phyloP scores from a whole-genome alignment of 192 early-diverging fungal genomes.

The Physocladia obscura region DNA sequence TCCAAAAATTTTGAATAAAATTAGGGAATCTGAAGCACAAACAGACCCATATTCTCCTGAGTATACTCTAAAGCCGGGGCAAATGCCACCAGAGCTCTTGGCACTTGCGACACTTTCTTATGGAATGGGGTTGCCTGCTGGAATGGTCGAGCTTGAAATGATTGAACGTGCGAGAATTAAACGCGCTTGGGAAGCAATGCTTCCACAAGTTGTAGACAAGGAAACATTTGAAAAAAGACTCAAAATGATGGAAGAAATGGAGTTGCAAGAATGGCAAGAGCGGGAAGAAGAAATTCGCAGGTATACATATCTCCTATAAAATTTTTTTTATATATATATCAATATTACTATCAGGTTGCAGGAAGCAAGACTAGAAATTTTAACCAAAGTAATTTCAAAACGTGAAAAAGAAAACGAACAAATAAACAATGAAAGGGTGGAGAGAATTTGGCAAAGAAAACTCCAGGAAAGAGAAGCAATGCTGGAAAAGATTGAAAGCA shows the following conservation, averaged over 20 bases:
- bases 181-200: constrained; percentile 56
- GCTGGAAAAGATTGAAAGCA: constrained; percentile 49
- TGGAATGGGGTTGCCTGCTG: constrained; percentile 55
- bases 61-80: constrained; percentile 44
- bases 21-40: constrained; percentile 56
- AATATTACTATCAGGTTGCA: constrained; percentile 41
- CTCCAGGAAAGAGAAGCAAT: constrained; percentile 53
- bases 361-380: constrained; percentile 49
- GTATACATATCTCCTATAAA: constrained; percentile 14
- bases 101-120: constrained; percentile 57
- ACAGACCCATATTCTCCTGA: constrained; percentile 66
- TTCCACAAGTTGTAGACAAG: constrained; percentile 57
- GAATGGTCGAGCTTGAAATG: constrained; percentile 59
- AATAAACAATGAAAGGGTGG: constrained; percentile 48
- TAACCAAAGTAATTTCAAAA: constrained; percentile 51
- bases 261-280: constrained; percentile 60
- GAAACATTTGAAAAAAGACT: constrained; percentile 54
- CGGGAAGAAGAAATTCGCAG: constrained; percentile 56
- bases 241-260: constrained; percentile 69
- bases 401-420: constrained; percentile 54
- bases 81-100: constrained; percentile 55
- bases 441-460: constrained; percentile 59
- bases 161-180: constrained; percentile 59
- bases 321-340: constrained; percentile 27
- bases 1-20: constrained; percentile 8